Percentiles rank a stretch among this genome's conserved stretches.
Conservation (phyloP, 768 basidiomycete genomes). For the Agrocybe pediades region DNA sequence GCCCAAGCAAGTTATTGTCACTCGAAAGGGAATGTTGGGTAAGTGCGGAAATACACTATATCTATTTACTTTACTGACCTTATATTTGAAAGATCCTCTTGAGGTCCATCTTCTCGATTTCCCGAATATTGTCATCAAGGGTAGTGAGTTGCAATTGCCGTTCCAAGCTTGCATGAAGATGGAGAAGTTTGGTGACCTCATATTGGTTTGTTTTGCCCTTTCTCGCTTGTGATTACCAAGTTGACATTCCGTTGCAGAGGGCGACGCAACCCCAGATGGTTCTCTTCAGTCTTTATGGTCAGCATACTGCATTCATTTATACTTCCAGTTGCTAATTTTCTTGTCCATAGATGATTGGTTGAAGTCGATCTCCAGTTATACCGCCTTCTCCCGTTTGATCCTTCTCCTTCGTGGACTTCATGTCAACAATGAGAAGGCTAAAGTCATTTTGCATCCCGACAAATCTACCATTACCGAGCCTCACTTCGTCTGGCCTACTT, state of each 20-base stretch:
- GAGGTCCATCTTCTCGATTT: slow-evolving; percentile 99
- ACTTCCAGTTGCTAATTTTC: neutral
- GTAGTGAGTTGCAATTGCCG: slow-evolving; percentile 94
- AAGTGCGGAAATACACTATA: slow-evolving; percentile 23
- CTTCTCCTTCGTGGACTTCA: slow-evolving; percentile 96
- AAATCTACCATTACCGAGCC: slow-evolving; percentile 96
- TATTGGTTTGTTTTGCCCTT: slow-evolving; percentile 53
- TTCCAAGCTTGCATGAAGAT: slow-evolving; percentile 99
- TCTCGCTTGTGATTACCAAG: neutral
- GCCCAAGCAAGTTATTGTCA: slow-evolving; percentile 99
- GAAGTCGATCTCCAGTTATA: slow-evolving; percentile 98
- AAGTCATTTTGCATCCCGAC: slow-evolving; percentile 96
- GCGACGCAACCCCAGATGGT: slow-evolving; percentile 99
- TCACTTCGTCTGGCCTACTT: slow-evolving; percentile 96
- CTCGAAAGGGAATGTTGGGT: slow-evolving; percentile 99
- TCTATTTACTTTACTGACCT: neutral
- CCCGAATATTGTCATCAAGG: slow-evolving; percentile 99
- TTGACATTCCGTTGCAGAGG: slow-evolving; percentile 46
- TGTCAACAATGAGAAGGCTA: slow-evolving; percentile 99
- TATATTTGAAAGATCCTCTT: slow-evolving; percentile 64
- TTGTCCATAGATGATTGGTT: slow-evolving; percentile 85
- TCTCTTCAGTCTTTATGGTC: slow-evolving; percentile 93
- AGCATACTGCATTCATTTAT: slow-evolving; percentile 8
- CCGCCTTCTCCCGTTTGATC: slow-evolving; percentile 97
- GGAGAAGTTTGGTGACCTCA: slow-evolving; percentile 99